Evolutionary conservation across 305 asterid species (phyloP).

Genomic region (Solanum hybrid): DNA sequence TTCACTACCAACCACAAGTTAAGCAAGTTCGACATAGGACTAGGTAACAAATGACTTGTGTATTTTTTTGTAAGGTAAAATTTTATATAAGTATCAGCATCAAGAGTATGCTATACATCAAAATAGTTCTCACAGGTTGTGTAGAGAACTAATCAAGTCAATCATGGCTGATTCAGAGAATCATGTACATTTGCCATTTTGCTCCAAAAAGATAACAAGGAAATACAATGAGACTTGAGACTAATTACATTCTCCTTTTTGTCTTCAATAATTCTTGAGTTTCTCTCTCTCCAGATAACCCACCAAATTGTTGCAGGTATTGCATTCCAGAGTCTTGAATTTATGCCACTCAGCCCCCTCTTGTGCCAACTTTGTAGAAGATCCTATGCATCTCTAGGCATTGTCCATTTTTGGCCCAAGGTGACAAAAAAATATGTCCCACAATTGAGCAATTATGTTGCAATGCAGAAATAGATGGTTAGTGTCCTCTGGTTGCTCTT

Average conservation of each 20-base stretch:
- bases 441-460: neutral
- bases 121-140: neutral
- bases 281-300: neutral
- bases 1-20: neutral
- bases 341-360: neutral
- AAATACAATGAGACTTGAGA: neutral
- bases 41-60: neutral
- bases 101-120: neutral
- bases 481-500: neutral
- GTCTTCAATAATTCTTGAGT: neutral
- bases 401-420: neutral
- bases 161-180: neutral
- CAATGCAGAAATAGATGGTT: neutral
- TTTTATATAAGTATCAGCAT: neutral
- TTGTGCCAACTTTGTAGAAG: neutral
- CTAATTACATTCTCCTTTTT: neutral
- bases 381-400: neutral
- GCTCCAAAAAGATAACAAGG: neutral
- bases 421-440: neutral
- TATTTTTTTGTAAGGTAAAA: neutral
- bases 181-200: neutral
- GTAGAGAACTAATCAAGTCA: neutral
- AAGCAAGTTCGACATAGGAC: neutral
- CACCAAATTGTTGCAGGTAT: neutral
- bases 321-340: neutral